Evolutionary conservation across 192 early-diverging fungal species (phyloP), one percentile per base, ranked within the genome.

Genomic region (Entomortierella parvispora): DNA sequence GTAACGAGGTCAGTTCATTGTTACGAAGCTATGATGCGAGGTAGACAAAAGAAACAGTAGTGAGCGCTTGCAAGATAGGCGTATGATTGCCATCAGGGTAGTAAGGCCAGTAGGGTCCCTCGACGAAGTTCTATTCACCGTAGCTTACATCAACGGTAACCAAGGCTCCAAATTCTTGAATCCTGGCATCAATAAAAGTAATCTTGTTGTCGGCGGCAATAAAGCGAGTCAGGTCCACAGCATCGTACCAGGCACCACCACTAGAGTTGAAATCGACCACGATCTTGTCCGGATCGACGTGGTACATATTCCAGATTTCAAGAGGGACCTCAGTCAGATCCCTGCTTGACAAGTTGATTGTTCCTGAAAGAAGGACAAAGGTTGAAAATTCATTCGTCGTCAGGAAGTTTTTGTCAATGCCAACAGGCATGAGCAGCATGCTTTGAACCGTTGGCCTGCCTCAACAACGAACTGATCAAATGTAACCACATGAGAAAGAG

Each of bases 271-370:
- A 83, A 51, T 88, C 85, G 25, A 86, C 64, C 11, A 80, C 75
- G 17, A 86, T 68, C 42, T 61, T 70, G 46, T 80, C 80, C 17
- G 83, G 75, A 64, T 88, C 83, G 37, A 83, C 74, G 58, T 85
- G 83, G 55, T 88, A 87, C 87, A 88, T 88, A 47, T 75, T 84
- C 79, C 84, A 83, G 18, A 88, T 81, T 50, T 80, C 80, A 32
- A 82, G 70, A 0, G 87, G 87, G 33, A 88, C 62, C 15, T 72
- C 68, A 10, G 80, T 62, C 56, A 88, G 37, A 15, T 76, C 77
- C n/a, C 84, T 65, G 34, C 81, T 86, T 0, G 83, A 81, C 2
- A 88, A 58, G 58, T 83, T 83, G 28, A 88, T 61, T 23, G 70
- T 83, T 23, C 87, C 87, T 82, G 58, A 22, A 44, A 43, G 51